Evolutionary conservation across 495 filamentous ascomycete genomes (phyloP).

Genomic region (Talaromyces ruber): DNA sequence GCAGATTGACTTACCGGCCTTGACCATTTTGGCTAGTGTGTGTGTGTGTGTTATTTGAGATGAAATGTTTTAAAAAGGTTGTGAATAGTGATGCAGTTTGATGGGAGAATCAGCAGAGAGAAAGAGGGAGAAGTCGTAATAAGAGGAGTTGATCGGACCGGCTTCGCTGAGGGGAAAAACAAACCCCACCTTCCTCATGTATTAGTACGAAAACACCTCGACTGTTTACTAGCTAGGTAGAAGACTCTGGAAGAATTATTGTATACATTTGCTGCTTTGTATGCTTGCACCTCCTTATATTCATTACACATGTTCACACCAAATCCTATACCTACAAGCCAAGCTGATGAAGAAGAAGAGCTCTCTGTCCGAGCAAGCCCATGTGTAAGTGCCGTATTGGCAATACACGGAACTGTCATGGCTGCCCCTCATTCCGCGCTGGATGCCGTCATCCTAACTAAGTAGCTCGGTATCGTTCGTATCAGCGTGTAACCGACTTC

Average conservation of each 20-base stretch:
- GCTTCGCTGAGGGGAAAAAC: not conserved
- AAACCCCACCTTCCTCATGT: not conserved
- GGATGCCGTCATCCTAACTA: not conserved
- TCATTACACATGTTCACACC: too few relatives aligned
- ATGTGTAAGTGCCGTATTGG: not conserved
- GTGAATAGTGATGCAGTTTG: slow-evolving; percentile 6
- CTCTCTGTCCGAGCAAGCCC: not conserved
- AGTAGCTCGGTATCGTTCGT: not conserved
- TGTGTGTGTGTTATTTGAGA: not conserved
- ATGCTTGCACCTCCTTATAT: too few relatives aligned
- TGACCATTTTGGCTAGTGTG: slow-evolving; percentile 72
- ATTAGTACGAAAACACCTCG: not conserved
- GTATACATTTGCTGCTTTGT: not conserved
- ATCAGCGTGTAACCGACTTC: not conserved
- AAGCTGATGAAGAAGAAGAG: not conserved
- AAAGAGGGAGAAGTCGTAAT: not conserved
- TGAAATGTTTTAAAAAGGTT: slow-evolving; percentile 3
- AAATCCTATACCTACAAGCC: too few relatives aligned
- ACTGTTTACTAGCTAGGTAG: not conserved
- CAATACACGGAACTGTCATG: not conserved
- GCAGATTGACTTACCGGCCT: slow-evolving; percentile 66
- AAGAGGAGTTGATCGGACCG: not conserved
- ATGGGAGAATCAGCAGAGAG: not conserved
- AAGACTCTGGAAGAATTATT: not conserved
- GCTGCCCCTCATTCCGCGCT: not conserved